Percentiles rank a stretch among this genome's conserved stretches.
Evolutionary conservation across 2,329 filamentous ascomycete genomes (phyloP).

Genomic region (Monilinia laxa): DNA sequence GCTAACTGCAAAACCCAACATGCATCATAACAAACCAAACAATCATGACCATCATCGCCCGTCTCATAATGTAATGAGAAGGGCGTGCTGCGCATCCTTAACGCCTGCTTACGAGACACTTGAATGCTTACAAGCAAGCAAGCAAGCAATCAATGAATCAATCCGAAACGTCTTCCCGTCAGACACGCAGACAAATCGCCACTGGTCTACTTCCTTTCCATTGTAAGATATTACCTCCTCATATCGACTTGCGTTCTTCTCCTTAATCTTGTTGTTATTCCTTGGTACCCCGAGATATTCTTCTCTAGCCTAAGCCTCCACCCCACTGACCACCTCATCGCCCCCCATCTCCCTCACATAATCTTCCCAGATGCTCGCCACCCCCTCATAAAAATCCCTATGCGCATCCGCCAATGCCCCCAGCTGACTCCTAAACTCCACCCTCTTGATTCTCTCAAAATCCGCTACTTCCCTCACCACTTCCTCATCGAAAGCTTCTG

Average conservation of each 20-base stretch:
- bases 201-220: background rate
- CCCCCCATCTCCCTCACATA: conserved; percentile 80
- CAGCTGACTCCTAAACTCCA: conserved; percentile 86
- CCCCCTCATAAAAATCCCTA: conserved; percentile 78
- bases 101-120: background rate
- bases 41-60: background rate
- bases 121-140: no score
- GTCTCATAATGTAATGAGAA: background rate
- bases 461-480: conserved; percentile 89
- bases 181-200: background rate
- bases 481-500: conserved; percentile 93
- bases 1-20: background rate
- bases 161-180: background rate
- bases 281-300: no score
- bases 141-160: background rate
- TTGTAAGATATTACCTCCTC: conserved; percentile 3
- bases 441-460: conserved; percentile 94
- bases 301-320: conserved; percentile 6
- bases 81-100: background rate
- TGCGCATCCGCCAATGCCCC: conserved; percentile 82
- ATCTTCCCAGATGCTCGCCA: conserved; percentile 80
- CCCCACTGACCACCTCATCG: background rate
- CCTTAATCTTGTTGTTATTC: background rate
- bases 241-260: background rate
- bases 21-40: background rate